Percentiles rank a stretch among this genome's conserved stretches.
phyloP scores from a whole-genome alignment of 345 rosid genomes.

The Sisymbrium irio region DNA sequence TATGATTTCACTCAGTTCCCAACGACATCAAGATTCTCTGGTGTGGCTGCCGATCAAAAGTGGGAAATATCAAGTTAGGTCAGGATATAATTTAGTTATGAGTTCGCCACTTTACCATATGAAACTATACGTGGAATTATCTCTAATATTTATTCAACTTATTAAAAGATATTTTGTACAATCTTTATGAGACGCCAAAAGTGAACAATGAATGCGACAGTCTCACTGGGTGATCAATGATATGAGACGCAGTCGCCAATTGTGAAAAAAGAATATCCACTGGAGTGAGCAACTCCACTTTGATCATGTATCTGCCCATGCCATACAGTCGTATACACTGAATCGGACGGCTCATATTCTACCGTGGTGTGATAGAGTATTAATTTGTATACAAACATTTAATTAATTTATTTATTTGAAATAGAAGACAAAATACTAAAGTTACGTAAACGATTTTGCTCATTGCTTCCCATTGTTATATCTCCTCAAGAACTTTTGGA shows the following conservation, averaged over 20 bases:
- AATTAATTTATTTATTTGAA: neutral
- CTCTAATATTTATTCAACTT: neutral
- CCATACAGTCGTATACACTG: neutral
- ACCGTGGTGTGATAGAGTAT: no score
- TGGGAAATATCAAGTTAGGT: no score
- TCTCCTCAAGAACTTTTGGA: no score
- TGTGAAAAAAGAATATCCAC: neutral
- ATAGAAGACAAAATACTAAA: neutral
- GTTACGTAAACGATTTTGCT: neutral
- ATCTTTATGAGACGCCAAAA: neutral
- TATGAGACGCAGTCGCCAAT: neutral
- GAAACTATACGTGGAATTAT: no score
- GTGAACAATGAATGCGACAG: neutral
- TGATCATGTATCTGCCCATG: neutral
- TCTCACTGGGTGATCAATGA: neutral
- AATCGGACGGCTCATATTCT: neutral
- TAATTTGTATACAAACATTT: no score
- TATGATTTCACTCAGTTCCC: no score
- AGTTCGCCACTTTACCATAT: no score
- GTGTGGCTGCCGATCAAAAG: no score
- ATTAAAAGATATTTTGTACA: neutral
- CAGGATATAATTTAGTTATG: no score
- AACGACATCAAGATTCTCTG: no score
- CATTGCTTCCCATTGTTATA: neutral
- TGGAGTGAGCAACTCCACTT: neutral